These are phyloP conservation scores for Pseudocercospora crystallina DNA, from an alignment of 2,329 filamentous ascomycete genomes.

Conservation along the genomic window DNA sequence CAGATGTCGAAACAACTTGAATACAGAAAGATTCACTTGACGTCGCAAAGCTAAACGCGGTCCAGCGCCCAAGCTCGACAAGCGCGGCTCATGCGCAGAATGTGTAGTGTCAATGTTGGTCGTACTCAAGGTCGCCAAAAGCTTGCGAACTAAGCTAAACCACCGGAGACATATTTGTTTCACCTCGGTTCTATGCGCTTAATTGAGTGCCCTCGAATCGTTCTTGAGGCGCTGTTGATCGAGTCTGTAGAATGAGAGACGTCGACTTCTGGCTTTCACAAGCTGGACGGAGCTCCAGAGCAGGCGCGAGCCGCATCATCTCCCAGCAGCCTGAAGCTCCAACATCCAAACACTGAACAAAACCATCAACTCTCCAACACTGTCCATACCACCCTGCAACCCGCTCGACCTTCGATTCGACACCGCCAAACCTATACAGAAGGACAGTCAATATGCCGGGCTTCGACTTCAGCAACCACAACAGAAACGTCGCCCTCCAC, in stretches of 20 bases:
- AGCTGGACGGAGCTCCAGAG: conserved; percentile 2
- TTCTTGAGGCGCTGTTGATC: no score
- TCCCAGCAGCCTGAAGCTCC: conserved; percentile 13
- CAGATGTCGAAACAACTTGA: neutral
- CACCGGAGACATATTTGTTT: no score
- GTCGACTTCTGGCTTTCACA: conserved; percentile 10
- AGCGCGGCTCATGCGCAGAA: conserved; percentile 1
- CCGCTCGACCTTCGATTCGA: conserved; percentile 4
- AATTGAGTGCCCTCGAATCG: no score
- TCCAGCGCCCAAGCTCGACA: conserved; percentile 1
- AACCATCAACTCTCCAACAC: neutral
- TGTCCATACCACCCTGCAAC: conserved; percentile 6
- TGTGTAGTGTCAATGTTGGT: neutral
- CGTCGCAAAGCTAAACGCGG: conserved; percentile 1
- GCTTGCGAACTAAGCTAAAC: no score
- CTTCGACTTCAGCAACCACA: conserved; percentile 99
- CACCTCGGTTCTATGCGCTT: no score
- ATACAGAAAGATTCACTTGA: conserved; percentile 5
- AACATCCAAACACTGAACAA: neutral
- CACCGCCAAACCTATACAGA: neutral
- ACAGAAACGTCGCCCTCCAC: conserved; percentile 95
- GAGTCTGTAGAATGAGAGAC: neutral
- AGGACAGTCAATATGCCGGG: conserved; percentile 67
- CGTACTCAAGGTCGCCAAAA: no score
- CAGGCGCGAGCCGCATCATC: conserved; percentile 18